Percentiles rank a stretch among this genome's conserved stretches.
These are phyloP conservation scores for Elsinoe necatrix DNA, from an alignment of 2,329 filamentous ascomycete genomes.

Conservation along the genomic window DNA sequence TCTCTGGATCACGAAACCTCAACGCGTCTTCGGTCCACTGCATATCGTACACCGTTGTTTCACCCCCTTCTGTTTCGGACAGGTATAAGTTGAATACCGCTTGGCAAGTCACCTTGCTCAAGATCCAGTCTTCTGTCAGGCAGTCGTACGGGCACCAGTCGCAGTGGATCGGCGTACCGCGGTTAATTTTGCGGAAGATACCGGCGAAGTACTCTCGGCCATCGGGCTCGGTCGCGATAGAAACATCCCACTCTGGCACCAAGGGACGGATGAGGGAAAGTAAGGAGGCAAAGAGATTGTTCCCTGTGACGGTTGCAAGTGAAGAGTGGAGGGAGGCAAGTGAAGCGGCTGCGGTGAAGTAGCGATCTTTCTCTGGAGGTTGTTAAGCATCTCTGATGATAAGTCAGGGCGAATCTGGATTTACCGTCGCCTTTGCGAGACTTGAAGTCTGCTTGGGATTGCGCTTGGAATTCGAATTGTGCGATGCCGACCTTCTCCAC, in stretches of 20 bases:
- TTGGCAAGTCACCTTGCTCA: background rate
- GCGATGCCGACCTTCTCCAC: slow-evolving; percentile 6
- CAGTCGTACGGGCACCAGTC: slow-evolving; percentile 8
- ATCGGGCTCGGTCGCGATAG: background rate
- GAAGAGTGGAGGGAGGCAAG: background rate
- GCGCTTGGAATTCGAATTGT: slow-evolving; percentile 7
- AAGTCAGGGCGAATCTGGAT: too few relatives aligned
- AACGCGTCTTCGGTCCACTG: background rate
- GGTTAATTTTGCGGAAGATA: slow-evolving; percentile 9
- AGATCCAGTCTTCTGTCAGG: slow-evolving; percentile 4
- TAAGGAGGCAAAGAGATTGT: background rate
- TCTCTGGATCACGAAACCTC: background rate
- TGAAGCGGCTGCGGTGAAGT: background rate
- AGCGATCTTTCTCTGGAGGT: background rate
- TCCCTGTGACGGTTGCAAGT: background rate
- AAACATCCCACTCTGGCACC: slow-evolving; percentile 1
- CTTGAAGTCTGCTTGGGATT: background rate
- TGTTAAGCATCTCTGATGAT: background rate
- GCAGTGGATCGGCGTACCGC: slow-evolving; percentile 4
- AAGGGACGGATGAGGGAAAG: background rate
- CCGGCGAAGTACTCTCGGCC: background rate
- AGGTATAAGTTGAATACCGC: background rate
- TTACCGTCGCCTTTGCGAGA: background rate
- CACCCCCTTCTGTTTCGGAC: background rate
- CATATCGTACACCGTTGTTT: background rate